phyloP scores from a whole-genome alignment of 192 early-diverging fungal species.

The Backusella circina region DNA sequence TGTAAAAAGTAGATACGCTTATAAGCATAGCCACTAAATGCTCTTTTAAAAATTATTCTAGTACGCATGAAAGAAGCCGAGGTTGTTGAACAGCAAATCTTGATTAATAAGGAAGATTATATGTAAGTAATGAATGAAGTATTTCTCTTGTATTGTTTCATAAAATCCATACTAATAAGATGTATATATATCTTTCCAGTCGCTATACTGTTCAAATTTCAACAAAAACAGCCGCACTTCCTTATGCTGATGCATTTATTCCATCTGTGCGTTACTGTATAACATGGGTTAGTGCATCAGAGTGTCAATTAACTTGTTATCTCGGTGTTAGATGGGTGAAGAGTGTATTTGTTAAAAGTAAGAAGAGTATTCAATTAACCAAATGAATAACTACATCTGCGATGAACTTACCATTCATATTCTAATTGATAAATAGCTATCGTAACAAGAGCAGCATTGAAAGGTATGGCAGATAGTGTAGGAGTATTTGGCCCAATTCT shows the following conservation, averaged over 20 bases:
- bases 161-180: not conserved
- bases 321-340: slow-evolving; percentile 68
- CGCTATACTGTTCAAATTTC: slow-evolving; percentile 49
- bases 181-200: slow-evolving; percentile 21
- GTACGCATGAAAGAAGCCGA: slow-evolving; percentile 69
- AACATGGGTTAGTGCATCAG: slow-evolving; percentile 50
- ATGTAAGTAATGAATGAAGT: slow-evolving; percentile 38
- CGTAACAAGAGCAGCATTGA: slow-evolving; percentile 54
- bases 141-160: not conserved
- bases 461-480: slow-evolving; percentile 56
- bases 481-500: slow-evolving; percentile 42
- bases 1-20: not conserved
- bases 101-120: slow-evolving; percentile 58
- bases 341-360: slow-evolving; percentile 63
- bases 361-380: not conserved
- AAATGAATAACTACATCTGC: not conserved
- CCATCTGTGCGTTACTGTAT: slow-evolving; percentile 62
- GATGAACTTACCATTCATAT: not conserved
- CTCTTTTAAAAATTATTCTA: slow-evolving; percentile 5
- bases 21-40: not conserved
- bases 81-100: slow-evolving; percentile 51
- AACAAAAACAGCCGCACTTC: slow-evolving; percentile 46
- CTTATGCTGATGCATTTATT: slow-evolving; percentile 33
- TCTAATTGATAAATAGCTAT: slow-evolving; percentile 31
- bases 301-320: slow-evolving; percentile 56